Conservation (phyloP, 179 eudicot genomes). For the Dionaea muscipula region DNA sequence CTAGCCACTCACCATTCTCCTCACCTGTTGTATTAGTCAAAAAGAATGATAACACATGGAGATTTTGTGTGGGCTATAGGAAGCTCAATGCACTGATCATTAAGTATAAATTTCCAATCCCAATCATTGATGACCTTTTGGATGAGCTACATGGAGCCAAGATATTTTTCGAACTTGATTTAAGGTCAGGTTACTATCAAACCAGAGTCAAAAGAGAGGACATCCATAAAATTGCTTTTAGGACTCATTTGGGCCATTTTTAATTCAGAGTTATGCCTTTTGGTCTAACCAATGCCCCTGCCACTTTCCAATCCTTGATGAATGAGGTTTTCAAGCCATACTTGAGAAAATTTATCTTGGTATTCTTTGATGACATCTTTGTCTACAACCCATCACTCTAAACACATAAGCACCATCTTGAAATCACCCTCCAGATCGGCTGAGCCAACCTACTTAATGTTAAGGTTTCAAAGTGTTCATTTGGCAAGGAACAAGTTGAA, state of each 20-base stretch:
- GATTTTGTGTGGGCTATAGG: conserved; percentile 2
- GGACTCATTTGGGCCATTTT: background rate
- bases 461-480: too few species aligned
- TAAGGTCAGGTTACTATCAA: conserved; percentile 4
- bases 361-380: conserved; percentile 5
- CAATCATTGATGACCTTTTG: conserved; percentile 10
- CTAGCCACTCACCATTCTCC: background rate
- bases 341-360: background rate
- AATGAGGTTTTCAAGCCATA: background rate
- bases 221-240: background rate
- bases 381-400: background rate
- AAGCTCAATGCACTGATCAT: background rate
- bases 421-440: too few species aligned
- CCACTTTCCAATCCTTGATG: conserved; percentile 5
- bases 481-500: too few species aligned
- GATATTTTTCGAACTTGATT: background rate
- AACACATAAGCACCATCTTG: too few species aligned
- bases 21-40: background rate
- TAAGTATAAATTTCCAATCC: conserved; percentile 5
- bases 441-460: too few species aligned
- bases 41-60: background rate
- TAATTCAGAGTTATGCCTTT: conserved; percentile 6
- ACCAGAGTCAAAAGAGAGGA: background rate
- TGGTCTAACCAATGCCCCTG: background rate
- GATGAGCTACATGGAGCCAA: background rate